phyloP scores from a whole-genome alignment of 1,139 yeast genomes.

The Yamadazyma membranifaciens region DNA sequence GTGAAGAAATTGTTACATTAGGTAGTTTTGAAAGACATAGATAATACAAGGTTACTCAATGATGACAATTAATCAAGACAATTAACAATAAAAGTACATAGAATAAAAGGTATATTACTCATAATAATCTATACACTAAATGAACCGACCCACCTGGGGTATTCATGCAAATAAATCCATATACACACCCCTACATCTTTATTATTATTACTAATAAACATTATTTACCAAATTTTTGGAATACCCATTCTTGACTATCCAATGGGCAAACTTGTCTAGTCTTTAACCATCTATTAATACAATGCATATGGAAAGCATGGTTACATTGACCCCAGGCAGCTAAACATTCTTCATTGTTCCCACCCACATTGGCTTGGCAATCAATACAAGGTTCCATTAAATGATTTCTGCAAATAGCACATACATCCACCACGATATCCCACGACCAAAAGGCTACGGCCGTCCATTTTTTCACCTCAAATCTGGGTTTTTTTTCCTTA shows the following conservation, averaged over 20 bases:
- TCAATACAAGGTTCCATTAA: slow-evolving; percentile 98
- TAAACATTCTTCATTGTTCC: slow-evolving; percentile 77
- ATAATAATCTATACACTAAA: too few species aligned
- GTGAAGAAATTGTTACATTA: slow-evolving; percentile 34
- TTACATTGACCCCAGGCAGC: slow-evolving; percentile 98
- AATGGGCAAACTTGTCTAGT: slow-evolving; percentile 98
- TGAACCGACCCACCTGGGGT: too few species aligned
- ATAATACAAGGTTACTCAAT: too few species aligned
- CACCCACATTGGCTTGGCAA: slow-evolving; percentile 83
- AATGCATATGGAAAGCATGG: slow-evolving; percentile 92
- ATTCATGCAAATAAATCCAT: not conserved
- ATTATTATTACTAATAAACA: not conserved
- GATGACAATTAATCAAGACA: too few species aligned
- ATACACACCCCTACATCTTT: slow-evolving; percentile 2
- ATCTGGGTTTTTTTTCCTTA: slow-evolving; percentile 30
- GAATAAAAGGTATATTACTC: not conserved
- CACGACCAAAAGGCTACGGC: slow-evolving; percentile 99
- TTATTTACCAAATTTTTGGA: slow-evolving; percentile 69
- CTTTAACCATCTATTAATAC: slow-evolving; percentile 94
- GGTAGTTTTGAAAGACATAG: slow-evolving; percentile 29
- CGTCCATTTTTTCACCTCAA: slow-evolving; percentile 73
- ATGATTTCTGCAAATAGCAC: slow-evolving; percentile 98
- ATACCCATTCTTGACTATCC: slow-evolving; percentile 92
- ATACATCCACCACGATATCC: slow-evolving; percentile 95
- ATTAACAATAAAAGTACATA: not conserved